Conservation (phyloP, 805 yeast genomes). For the Blastobotrys muscicola region DNA sequence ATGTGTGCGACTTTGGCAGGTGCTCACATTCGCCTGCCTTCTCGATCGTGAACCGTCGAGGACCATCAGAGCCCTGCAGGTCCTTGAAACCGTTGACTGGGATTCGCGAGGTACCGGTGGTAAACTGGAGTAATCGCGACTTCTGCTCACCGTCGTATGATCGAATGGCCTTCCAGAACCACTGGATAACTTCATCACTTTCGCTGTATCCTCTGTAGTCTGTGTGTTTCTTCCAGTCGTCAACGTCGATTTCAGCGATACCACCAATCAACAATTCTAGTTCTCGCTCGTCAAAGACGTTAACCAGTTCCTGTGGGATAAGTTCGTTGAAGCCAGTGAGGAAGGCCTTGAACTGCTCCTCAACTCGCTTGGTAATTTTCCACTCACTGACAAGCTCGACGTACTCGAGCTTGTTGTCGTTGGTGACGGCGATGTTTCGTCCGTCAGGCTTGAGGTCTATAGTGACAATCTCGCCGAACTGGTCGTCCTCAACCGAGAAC, state of each 20-base stretch:
- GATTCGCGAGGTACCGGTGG: conserved; percentile 98
- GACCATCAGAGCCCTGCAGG: conserved; percentile 98
- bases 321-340: conserved; percentile 96
- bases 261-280: conserved; percentile 96
- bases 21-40: conserved; percentile 93
- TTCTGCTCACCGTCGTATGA: conserved; percentile 96
- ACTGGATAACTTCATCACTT: conserved; percentile 89
- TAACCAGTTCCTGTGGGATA: conserved; percentile 92
- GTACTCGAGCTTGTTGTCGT: conserved; percentile 90
- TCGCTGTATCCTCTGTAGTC: conserved; percentile 98
- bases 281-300: conserved; percentile 96
- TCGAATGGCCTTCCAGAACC: conserved; percentile 95
- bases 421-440: conserved; percentile 79
- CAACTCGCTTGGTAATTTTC: conserved; percentile 88
- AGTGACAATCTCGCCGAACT: conserved; percentile 85
- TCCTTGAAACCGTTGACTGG: conserved; percentile 99
- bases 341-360: conserved; percentile 92
- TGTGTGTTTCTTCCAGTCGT: conserved; percentile 98
- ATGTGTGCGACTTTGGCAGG: conserved; percentile 93
- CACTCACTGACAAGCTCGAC: conserved; percentile 93
- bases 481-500: conserved; percentile 78
- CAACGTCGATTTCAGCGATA: conserved; percentile 93
- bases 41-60: conserved; percentile 96
- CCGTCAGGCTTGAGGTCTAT: conserved; percentile 90
- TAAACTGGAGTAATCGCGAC: conserved; percentile 89